phyloP scores from a whole-genome alignment of 768 basidiomycete genomes.

The Termitomyces sp. region DNA sequence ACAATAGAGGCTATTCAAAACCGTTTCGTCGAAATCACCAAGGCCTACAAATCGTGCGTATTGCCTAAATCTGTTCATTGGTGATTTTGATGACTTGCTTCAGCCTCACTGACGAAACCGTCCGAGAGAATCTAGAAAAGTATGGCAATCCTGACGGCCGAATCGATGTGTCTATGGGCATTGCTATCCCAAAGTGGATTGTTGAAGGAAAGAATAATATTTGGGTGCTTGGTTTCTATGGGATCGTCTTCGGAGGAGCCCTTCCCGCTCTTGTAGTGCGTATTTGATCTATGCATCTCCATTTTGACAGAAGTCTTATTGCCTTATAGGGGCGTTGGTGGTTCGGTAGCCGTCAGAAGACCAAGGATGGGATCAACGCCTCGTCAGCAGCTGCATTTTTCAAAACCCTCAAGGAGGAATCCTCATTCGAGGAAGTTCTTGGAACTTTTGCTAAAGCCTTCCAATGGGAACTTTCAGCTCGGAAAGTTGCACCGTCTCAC shows the following conservation, averaged over 20 bases:
- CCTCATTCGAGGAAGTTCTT: constrained; percentile 68
- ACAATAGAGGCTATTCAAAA: constrained; percentile 84
- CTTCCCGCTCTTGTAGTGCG: constrained; percentile 81
- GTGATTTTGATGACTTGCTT: neutral
- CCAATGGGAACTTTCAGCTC: constrained; percentile 47
- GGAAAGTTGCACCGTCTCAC: constrained; percentile 25
- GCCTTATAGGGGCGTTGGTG: constrained; percentile 80
- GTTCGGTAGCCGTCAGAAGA: constrained; percentile 87
- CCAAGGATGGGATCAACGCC: constrained; percentile 87
- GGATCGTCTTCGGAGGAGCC: constrained; percentile 79
- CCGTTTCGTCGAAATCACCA: constrained; percentile 89
- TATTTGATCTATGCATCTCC: constrained; percentile 2
- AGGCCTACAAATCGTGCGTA: constrained; percentile 92
- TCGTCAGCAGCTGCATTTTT: constrained; percentile 85
- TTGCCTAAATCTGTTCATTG: neutral
- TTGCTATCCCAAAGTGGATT: constrained; percentile 92
- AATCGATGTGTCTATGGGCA: constrained; percentile 92
- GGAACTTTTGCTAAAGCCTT: constrained; percentile 66
- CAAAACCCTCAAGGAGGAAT: constrained; percentile 79
- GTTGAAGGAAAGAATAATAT: constrained; percentile 88
- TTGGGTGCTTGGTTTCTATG: constrained; percentile 88
- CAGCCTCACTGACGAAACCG: constrained; percentile 88
- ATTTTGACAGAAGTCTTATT: neutral
- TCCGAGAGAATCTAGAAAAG: constrained; percentile 83
- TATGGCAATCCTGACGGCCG: constrained; percentile 97